Percentiles rank a stretch among this genome's conserved stretches.
phyloP scores from a whole-genome alignment of 371 early-diverging fungal genomes.

The Mortierella sp. region DNA sequence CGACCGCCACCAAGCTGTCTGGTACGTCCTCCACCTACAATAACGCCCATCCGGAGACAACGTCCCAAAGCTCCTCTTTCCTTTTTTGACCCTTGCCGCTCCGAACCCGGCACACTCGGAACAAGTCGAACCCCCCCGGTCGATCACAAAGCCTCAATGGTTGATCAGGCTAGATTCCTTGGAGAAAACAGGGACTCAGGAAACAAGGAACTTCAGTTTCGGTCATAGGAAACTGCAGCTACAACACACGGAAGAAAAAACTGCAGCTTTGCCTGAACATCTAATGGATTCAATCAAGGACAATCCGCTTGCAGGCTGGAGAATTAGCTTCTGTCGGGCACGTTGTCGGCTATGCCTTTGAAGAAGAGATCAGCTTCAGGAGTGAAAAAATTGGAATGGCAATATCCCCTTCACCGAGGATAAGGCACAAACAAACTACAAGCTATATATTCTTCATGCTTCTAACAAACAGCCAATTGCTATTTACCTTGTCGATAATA shows the following conservation, averaged over 20 bases:
- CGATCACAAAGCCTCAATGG: neutral
- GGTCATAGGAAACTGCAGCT: neutral
- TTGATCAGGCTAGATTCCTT: neutral
- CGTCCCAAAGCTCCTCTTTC: neutral
- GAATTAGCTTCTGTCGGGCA: neutral
- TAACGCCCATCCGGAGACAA: constrained; percentile 4
- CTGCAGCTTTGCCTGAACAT: neutral
- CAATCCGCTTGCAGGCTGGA: neutral
- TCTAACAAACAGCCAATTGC: neutral
- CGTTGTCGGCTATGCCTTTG: neutral
- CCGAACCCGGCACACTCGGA: neutral
- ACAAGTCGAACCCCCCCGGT: neutral
- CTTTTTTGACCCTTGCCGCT: neutral
- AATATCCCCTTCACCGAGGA: neutral
- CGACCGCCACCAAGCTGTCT: constrained; percentile 52
- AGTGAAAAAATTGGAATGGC: neutral
- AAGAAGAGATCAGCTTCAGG: neutral
- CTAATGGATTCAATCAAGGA: neutral
- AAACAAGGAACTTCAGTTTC: neutral
- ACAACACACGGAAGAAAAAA: neutral
- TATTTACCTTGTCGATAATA: neutral
- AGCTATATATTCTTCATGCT: neutral
- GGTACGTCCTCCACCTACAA: constrained; percentile 33
- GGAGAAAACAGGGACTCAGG: neutral
- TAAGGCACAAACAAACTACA: neutral